Conservation (phyloP, 2,329 filamentous ascomycete genomes). For the Achaetomium macrosporum region DNA sequence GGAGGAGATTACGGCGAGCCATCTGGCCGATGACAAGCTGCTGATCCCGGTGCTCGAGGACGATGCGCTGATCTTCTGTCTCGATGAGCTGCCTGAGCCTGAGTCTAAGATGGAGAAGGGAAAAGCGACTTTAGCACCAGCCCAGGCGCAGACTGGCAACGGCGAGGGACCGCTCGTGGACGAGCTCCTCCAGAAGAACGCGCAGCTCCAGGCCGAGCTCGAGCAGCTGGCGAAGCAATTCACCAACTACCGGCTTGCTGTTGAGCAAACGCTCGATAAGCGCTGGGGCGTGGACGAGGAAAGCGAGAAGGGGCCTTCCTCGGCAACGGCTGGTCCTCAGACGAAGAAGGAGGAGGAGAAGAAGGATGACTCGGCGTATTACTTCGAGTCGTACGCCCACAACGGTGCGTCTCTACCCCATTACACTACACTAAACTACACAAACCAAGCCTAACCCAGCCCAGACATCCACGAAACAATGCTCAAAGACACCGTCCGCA, state of each 20-base stretch:
- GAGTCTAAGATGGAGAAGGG: conserved; percentile 29
- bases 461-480: conserved; percentile 89
- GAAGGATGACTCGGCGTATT: conserved; percentile 40
- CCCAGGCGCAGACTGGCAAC: conserved; percentile 11
- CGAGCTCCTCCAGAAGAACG: conserved; percentile 40
- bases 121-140: background rate
- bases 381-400: conserved; percentile 57
- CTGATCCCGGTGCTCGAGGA: conserved; percentile 82
- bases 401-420: conserved; percentile 42
- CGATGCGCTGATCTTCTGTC: conserved; percentile 78
- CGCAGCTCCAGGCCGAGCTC: conserved; percentile 55
- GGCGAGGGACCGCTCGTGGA: conserved; percentile 18
- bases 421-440: background rate
- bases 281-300: conserved; percentile 56
- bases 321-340: conserved; percentile 19
- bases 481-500: conserved; percentile 85
- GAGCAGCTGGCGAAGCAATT: conserved; percentile 56
- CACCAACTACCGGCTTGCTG: conserved; percentile 57
- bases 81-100: conserved; percentile 68
- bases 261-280: conserved; percentile 61
- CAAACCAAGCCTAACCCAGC: background rate
- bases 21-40: conserved; percentile 72
- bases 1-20: conserved; percentile 51
- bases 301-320: conserved; percentile 26
- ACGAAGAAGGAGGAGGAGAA: conserved; percentile 25